Conservation (phyloP, 805 yeast species). For the Cyberlindnera mississippiensis region DNA sequence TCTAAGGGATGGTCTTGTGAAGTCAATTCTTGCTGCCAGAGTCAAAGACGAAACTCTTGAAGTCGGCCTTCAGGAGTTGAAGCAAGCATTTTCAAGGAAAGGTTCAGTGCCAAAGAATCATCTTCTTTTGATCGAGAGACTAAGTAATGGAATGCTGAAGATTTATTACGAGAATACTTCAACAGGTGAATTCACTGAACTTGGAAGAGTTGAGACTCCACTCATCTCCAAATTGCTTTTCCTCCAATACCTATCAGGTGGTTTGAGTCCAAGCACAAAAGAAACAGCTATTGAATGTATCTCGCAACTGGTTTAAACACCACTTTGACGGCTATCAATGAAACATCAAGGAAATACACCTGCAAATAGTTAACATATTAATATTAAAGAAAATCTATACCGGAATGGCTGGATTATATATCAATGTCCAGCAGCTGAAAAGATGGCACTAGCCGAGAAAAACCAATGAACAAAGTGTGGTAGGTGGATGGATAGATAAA, state of each 20-base stretch:
- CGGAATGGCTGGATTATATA: no score
- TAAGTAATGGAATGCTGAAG: slow-evolving; percentile 42
- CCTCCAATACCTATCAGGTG: slow-evolving; percentile 75
- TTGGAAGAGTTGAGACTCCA: slow-evolving; percentile 66
- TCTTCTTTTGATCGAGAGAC: slow-evolving; percentile 54
- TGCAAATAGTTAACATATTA: not conserved
- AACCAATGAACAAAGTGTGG: not conserved
- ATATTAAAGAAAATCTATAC: not conserved
- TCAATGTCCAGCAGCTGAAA: no score
- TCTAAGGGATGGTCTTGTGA: slow-evolving; percentile 81
- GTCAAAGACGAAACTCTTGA: slow-evolving; percentile 42
- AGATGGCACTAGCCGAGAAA: not conserved
- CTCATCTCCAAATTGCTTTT: slow-evolving; percentile 63
- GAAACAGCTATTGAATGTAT: slow-evolving; percentile 39
- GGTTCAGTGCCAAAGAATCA: slow-evolving; percentile 77
- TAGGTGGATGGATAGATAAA: no score
- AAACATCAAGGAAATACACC: not conserved
- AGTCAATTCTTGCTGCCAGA: slow-evolving; percentile 69
- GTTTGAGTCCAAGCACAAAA: slow-evolving; percentile 55
- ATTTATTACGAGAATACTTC: slow-evolving; percentile 40
- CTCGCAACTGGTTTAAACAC: slow-evolving; percentile 19
- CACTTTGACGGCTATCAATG: not conserved
- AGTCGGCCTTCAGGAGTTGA: slow-evolving; percentile 66
- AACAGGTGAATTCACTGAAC: slow-evolving; percentile 29
- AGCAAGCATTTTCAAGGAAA: slow-evolving; percentile 55